Conservation (phyloP, 257 asterid species). For the Plantago ovata region DNA sequence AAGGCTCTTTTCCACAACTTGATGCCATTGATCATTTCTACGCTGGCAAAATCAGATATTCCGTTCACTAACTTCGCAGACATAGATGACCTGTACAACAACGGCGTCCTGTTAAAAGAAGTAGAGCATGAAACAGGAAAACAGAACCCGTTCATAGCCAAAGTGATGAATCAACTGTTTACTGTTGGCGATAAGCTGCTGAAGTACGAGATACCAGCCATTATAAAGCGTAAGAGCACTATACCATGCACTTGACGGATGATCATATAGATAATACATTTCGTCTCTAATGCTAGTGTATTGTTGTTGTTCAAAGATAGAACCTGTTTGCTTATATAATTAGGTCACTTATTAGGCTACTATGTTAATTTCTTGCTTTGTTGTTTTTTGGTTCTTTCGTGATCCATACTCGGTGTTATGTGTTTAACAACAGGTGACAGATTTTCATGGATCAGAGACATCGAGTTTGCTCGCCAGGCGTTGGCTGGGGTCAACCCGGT, state of each 20-base stretch:
- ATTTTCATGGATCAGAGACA: conserved; percentile 80
- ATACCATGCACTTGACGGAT: background rate
- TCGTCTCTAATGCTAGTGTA: background rate
- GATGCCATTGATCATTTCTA: conserved; percentile 66
- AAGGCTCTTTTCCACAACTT: conserved; percentile 80
- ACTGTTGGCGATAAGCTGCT: conserved; percentile 62
- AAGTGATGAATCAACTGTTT: conserved; percentile 35
- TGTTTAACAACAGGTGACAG: conserved; percentile 55
- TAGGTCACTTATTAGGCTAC: background rate
- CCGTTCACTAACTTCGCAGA: conserved; percentile 75
- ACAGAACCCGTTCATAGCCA: conserved; percentile 27
- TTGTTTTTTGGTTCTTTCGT: background rate
- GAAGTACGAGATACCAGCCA: conserved; percentile 77
- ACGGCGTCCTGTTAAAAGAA: conserved; percentile 45
- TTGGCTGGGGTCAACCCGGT: conserved; percentile 88
- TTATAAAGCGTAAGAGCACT: conserved; percentile 51
- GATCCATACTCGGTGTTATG: background rate
- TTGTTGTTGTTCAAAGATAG: background rate
- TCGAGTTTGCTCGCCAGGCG: conserved; percentile 83
- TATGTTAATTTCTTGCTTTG: background rate
- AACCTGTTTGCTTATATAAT: background rate
- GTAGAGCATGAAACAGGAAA: conserved; percentile 26
- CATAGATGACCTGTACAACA: conserved; percentile 67
- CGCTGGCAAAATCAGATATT: conserved; percentile 64
- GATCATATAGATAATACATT: conserved; percentile 1